phyloP scores from a whole-genome alignment of 2,329 filamentous ascomycete genomes.

The Epicoccum nigrum region DNA sequence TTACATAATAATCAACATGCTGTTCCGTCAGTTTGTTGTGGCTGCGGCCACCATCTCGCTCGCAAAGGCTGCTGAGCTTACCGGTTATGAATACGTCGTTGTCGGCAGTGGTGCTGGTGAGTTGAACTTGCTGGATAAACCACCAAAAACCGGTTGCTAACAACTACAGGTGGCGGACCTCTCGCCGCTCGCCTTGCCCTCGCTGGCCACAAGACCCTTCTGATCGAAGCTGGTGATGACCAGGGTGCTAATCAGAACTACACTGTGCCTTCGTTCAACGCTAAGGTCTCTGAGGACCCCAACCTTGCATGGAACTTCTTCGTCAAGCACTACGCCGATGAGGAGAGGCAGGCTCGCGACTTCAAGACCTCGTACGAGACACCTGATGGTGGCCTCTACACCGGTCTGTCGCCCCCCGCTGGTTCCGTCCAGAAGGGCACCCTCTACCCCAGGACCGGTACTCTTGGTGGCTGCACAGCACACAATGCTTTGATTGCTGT shows the following conservation, averaged over 20 bases:
- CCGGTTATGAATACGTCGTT: conserved; percentile 66
- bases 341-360: conserved; percentile 60
- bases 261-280: conserved; percentile 61
- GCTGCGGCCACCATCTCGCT: conserved; percentile 29
- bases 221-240: conserved; percentile 67
- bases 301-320: conserved; percentile 68
- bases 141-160: background rate
- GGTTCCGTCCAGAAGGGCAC: conserved; percentile 61
- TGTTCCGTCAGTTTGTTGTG: conserved; percentile 28
- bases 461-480: conserved; percentile 63
- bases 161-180: conserved; percentile 30
- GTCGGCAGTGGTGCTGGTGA: conserved; percentile 58
- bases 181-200: conserved; percentile 62
- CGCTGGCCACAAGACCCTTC: conserved; percentile 64
- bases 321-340: conserved; percentile 65
- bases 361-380: conserved; percentile 64
- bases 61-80: conserved; percentile 37
- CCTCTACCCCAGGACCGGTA: conserved; percentile 64
- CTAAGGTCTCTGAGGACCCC: conserved; percentile 61
- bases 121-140: background rate
- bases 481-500: conserved; percentile 68
- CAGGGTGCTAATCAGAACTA: conserved; percentile 59
- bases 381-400: conserved; percentile 48
- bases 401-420: conserved; percentile 59
- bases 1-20: conserved; percentile 24